These are phyloP conservation scores for Citrus inodora DNA, from an alignment of 345 rosid species.

Conservation along the genomic window DNA sequence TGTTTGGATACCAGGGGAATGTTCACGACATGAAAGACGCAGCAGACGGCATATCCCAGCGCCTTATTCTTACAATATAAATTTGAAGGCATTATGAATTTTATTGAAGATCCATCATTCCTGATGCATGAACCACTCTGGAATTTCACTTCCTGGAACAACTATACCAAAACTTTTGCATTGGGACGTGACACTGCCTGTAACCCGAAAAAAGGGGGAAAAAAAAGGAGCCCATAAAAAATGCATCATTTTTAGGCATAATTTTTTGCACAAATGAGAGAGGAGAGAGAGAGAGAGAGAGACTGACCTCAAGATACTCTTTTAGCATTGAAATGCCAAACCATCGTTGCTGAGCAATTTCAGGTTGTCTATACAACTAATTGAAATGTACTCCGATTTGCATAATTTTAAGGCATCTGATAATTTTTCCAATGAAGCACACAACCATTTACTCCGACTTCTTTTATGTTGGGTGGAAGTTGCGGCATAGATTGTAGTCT, in stretches of 20 bases:
- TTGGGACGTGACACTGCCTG: background rate
- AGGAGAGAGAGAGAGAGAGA: background rate
- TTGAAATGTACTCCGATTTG: background rate
- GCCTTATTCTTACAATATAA: background rate
- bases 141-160: conserved; percentile 11
- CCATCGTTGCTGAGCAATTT: background rate
- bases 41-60: background rate
- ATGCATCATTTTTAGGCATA: background rate
- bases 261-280: background rate
- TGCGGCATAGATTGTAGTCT: background rate
- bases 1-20: background rate
- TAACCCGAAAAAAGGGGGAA: background rate
- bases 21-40: background rate
- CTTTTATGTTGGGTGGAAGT: too few species aligned
- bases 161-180: background rate
- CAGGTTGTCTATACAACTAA: conserved; percentile 10
- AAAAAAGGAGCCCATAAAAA: background rate
- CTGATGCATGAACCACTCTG: conserved; percentile 12
- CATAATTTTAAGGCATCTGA: background rate
- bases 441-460: conserved; percentile 7
- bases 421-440: conserved; percentile 13
- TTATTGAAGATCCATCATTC: background rate
- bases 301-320: background rate
- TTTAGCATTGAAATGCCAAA: background rate
- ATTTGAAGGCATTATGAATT: background rate